A percentile compares a stretch with the other conserved stretches of the same genome.
These are phyloP conservation scores for Aspergillus sp. DNA, from an alignment of 2,329 filamentous ascomycete species.

Conservation along the genomic window DNA sequence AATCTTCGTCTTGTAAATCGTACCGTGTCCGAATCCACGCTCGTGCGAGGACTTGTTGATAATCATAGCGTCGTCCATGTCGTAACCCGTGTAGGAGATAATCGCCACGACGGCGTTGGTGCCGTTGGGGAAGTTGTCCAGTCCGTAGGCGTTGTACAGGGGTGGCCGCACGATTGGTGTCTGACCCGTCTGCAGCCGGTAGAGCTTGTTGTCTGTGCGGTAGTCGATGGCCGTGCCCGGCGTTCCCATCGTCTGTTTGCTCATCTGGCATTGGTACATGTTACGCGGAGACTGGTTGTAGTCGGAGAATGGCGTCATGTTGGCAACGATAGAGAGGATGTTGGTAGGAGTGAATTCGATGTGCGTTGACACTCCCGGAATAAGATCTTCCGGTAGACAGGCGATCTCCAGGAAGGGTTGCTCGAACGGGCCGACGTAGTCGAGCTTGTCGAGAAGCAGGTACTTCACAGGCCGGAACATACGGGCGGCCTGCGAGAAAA, in stretches of 20 bases:
- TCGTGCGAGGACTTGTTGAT: conserved; percentile 97
- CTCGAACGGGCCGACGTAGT: conserved; percentile 89
- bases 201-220: conserved; percentile 96
- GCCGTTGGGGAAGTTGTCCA: conserved; percentile 98
- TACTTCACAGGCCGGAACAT: conserved; percentile 95
- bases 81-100: conserved; percentile 97
- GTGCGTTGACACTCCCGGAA: conserved; percentile 85
- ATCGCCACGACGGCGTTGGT: conserved; percentile 95
- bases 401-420: conserved; percentile 99
- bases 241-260: conserved; percentile 98
- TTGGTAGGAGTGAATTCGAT: conserved; percentile 94
- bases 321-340: conserved; percentile 94
- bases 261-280: conserved; percentile 99
- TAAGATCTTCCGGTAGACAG: conserved; percentile 80
- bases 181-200: conserved; percentile 90
- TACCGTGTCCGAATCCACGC: conserved; percentile 90
- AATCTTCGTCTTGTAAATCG: conserved; percentile 97
- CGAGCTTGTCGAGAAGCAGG: conserved; percentile 77
- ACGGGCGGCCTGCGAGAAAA: conserved; percentile 79
- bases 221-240: conserved; percentile 80
- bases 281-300: conserved; percentile 98
- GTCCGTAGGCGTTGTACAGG: conserved; percentile 90
- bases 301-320: conserved; percentile 98
- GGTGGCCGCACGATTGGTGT: conserved; percentile 90
- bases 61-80: conserved; percentile 99